Conservation (phyloP, 108 stramenopile genomes). For the Craspedostauros australis region DNA sequence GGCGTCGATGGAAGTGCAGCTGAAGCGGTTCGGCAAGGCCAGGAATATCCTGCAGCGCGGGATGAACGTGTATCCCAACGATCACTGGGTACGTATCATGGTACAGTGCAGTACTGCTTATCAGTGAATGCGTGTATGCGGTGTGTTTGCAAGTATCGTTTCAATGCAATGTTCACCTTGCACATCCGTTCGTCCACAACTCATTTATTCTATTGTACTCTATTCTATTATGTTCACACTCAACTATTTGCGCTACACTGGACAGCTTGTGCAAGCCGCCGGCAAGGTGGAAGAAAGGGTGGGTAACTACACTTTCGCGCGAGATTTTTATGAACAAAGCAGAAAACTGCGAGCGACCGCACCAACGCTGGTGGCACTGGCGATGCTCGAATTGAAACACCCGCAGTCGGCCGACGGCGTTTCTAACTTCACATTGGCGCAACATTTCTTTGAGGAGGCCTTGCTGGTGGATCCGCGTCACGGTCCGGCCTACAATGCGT, state of each 20-base stretch:
- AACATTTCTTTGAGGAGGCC: constrained; percentile 71
- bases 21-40: constrained; percentile 37
- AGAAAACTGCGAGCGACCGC: constrained; percentile 63
- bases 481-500: constrained; percentile 80
- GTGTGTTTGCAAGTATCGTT: too few species aligned
- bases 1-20: constrained; percentile 70
- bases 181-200: background rate
- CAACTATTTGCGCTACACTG: constrained; percentile 10
- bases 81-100: constrained; percentile 39
- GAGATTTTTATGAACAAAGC: constrained; percentile 59
- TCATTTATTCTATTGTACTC: background rate
- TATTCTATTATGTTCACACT: constrained; percentile 4
- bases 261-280: constrained; percentile 59
- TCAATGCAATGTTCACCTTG: too few species aligned
- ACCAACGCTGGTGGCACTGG: constrained; percentile 70
- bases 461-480: constrained; percentile 70
- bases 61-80: constrained; percentile 51
- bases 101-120: background rate
- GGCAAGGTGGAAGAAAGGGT: constrained; percentile 78
- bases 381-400: constrained; percentile 64
- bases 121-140: background rate
- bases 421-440: constrained; percentile 37
- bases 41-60: constrained; percentile 55
- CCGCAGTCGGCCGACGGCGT: constrained; percentile 18
- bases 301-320: constrained; percentile 58